Percentiles rank a stretch among this genome's conserved stretches.
Conservation (phyloP, 371 early-diverging fungal genomes). For the Blyttiomyces sp. region DNA sequence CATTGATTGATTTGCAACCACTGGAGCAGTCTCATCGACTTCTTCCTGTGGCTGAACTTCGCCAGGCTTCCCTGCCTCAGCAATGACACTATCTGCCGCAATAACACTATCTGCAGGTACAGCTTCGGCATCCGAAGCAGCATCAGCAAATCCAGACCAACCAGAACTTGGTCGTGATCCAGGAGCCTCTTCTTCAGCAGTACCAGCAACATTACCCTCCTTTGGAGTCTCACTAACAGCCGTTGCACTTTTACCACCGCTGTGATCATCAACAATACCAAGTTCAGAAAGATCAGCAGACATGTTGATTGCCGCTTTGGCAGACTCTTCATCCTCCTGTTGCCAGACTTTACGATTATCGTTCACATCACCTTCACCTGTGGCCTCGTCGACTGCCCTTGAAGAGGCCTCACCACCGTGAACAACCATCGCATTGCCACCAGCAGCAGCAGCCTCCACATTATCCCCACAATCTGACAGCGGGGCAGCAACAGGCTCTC, state of each 20-base stretch:
- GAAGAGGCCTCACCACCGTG: not conserved
- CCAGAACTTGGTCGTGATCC: slow-evolving; percentile 25
- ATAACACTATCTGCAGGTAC: not conserved
- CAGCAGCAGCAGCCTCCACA: not conserved
- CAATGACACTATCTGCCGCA: not conserved
- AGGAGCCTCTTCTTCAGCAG: not conserved
- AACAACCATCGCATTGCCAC: not conserved
- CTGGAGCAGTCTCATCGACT: not conserved
- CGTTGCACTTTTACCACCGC: not conserved
- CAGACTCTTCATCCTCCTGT: slow-evolving; percentile 11
- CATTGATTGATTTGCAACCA: not conserved
- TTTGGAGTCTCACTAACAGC: not conserved
- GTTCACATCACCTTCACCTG: not conserved
- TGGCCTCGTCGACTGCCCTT: not conserved
- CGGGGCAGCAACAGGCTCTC: not conserved
- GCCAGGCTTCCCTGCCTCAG: not conserved
- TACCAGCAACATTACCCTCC: not conserved
- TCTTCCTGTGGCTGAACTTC: not conserved
- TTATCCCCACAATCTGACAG: not conserved
- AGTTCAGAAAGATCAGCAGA: slow-evolving; percentile 19
- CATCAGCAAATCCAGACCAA: slow-evolving; percentile 27
- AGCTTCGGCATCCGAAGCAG: slow-evolving; percentile 9
- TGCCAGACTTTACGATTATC: slow-evolving; percentile 1
- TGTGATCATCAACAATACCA: slow-evolving; percentile 24
- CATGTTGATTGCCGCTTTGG: slow-evolving; percentile 10